These are phyloP conservation scores for Ascochyta pisi DNA, from an alignment of 2,329 filamentous ascomycete genomes.

Conservation along the genomic window DNA sequence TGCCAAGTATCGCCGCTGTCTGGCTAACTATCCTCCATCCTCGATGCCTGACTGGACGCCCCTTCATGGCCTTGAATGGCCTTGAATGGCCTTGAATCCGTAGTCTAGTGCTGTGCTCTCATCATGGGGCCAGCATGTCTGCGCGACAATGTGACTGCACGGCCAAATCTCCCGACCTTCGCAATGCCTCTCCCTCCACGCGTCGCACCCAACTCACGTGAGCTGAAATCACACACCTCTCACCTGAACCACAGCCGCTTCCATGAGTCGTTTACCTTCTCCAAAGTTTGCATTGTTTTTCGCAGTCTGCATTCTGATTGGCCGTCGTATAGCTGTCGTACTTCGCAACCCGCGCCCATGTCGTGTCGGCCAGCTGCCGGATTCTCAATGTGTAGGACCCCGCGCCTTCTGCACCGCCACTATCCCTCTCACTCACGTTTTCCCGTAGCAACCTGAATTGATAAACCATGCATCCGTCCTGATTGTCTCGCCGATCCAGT, in stretches of 20 bases:
- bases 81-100: not conserved
- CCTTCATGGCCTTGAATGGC: not conserved
- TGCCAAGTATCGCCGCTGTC: constrained; percentile 13
- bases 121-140: not conserved
- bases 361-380: not conserved
- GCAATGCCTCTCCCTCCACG: not conserved
- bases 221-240: not conserved
- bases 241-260: not conserved
- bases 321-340: constrained; percentile 8
- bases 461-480: constrained; percentile 11
- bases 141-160: not conserved
- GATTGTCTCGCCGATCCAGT: constrained; percentile 14
- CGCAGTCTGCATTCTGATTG: not conserved
- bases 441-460: constrained; percentile 3
- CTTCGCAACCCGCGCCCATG: not conserved
- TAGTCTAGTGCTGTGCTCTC: not conserved
- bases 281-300: not conserved
- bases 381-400: constrained; percentile 5
- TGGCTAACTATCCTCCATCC: not conserved
- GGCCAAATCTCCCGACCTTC: constrained; percentile 8
- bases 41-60: constrained; percentile 5
- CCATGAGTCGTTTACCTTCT: not conserved
- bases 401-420: constrained; percentile 17
- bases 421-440: not conserved
- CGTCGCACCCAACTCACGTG: constrained; percentile 5